Evolutionary conservation across 2,329 filamentous ascomycete genomes (phyloP).

Genomic region (Ophiostoma sp.): DNA sequence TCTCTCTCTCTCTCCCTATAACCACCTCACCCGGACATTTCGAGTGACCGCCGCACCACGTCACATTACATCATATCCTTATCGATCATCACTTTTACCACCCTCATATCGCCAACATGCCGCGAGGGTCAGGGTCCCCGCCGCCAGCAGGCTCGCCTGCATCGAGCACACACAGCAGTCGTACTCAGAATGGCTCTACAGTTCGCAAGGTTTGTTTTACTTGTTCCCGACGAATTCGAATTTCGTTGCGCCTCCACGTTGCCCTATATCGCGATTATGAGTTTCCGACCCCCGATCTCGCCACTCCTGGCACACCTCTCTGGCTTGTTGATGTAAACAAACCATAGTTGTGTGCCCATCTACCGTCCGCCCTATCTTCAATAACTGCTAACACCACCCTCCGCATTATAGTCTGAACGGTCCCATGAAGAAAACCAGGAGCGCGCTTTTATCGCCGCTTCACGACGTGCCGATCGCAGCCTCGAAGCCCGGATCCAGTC

Average conservation of each 20-base stretch:
- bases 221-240: no score
- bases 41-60: neutral
- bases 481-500: slow-evolving; percentile 87
- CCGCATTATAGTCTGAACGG: neutral
- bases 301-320: neutral
- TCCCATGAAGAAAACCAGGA: slow-evolving; percentile 61
- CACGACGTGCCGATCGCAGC: slow-evolving; percentile 79
- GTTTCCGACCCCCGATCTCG: neutral
- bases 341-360: no score
- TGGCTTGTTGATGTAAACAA: neutral
- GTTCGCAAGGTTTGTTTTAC: neutral
- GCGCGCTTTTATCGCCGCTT: slow-evolving; percentile 89
- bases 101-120: neutral
- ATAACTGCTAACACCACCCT: neutral
- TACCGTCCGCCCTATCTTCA: no score
- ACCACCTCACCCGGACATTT: neutral
- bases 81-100: neutral
- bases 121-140: neutral
- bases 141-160: neutral
- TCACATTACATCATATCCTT: neutral
- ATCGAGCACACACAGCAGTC: neutral
- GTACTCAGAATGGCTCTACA: neutral
- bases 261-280: neutral
- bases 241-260: neutral
- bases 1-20: neutral